A percentile compares a stretch with the other conserved stretches of the same genome.
Conservation (phyloP, 768 basidiomycete genomes). For the Lactarius akahatsu region DNA sequence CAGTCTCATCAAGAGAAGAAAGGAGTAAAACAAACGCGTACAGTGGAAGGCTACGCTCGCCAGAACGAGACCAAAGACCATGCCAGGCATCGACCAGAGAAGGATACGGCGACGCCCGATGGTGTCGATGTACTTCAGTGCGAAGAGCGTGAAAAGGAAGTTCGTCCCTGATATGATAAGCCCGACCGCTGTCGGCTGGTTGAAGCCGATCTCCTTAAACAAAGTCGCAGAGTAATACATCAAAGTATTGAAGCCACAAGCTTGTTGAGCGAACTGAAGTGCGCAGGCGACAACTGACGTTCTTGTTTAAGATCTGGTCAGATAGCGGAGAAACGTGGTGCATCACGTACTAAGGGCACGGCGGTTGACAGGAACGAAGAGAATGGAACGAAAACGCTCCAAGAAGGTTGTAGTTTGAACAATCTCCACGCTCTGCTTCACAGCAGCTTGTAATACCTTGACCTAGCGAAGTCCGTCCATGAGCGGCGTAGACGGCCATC, state of each 20-base stretch:
- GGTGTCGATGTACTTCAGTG: conserved; percentile 70
- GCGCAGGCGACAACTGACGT: conserved; percentile 68
- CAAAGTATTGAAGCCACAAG: conserved; percentile 67
- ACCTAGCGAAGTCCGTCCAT: conserved; percentile 40
- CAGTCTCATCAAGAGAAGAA: conserved; percentile 1
- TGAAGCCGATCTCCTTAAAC: conserved; percentile 77
- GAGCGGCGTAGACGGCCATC: too few species aligned
- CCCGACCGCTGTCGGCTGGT: conserved; percentile 79
- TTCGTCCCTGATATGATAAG: conserved; percentile 78
- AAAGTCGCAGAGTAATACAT: conserved; percentile 64
- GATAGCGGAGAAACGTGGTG: neutral
- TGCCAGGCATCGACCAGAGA: conserved; percentile 68
- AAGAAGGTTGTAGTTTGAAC: conserved; percentile 55
- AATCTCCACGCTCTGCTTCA: conserved; percentile 61
- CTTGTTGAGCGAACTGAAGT: conserved; percentile 80
- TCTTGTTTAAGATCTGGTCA: neutral
- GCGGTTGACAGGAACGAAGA: conserved; percentile 57
- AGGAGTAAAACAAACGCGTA: conserved; percentile 29
- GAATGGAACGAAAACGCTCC: conserved; percentile 51
- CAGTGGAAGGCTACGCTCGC: conserved; percentile 67
- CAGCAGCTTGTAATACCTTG: conserved; percentile 57
- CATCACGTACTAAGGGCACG: conserved; percentile 62
- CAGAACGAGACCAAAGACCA: conserved; percentile 64
- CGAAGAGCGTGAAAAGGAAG: conserved; percentile 74
- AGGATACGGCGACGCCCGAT: conserved; percentile 70